Percentiles rank a stretch among this genome's conserved stretches.
Conservation (phyloP, 495 filamentous ascomycete genomes). For the Jackrogersella minutella region DNA sequence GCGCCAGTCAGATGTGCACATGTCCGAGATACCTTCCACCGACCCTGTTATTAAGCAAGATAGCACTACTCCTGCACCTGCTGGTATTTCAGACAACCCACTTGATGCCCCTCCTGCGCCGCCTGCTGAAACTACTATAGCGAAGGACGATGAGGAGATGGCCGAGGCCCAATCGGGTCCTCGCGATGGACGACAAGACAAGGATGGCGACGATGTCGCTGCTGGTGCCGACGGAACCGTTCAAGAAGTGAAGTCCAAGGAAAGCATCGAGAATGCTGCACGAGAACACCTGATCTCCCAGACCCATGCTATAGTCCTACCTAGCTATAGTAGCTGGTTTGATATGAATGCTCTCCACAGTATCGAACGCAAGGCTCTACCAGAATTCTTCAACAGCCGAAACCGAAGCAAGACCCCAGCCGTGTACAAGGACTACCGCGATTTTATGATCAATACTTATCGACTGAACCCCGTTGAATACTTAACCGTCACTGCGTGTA, state of each 20-base stretch:
- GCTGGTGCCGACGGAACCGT: conserved; percentile 48
- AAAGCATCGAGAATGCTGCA: conserved; percentile 82
- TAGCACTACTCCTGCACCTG: conserved; percentile 59
- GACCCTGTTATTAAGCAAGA: conserved; percentile 63
- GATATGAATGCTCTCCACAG: conserved; percentile 92
- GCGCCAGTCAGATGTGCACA: conserved; percentile 60
- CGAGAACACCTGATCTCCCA: conserved; percentile 90
- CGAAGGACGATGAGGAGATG: conserved; percentile 86
- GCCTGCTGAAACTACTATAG: conserved; percentile 66
- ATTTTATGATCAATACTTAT: conserved; percentile 99
- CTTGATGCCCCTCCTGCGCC: conserved; percentile 85
- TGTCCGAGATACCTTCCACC: conserved; percentile 55
- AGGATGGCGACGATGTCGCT: conserved; percentile 58
- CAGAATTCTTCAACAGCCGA: conserved; percentile 97
- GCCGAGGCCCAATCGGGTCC: conserved; percentile 69
- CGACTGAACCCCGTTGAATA: conserved; percentile 94
- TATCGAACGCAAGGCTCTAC: conserved; percentile 89
- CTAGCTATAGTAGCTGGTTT: conserved; percentile 97
- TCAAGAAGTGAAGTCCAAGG: conserved; percentile 68
- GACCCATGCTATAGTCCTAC: conserved; percentile 92
- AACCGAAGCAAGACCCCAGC: conserved; percentile 97
- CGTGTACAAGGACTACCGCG: conserved; percentile 98
- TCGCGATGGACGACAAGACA: conserved; percentile 54
- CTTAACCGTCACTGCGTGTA: conserved; percentile 95
- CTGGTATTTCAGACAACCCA: conserved; percentile 76